phyloP scores from a whole-genome alignment of 2,329 filamentous ascomycete species.

The Botryotinia globosa region DNA sequence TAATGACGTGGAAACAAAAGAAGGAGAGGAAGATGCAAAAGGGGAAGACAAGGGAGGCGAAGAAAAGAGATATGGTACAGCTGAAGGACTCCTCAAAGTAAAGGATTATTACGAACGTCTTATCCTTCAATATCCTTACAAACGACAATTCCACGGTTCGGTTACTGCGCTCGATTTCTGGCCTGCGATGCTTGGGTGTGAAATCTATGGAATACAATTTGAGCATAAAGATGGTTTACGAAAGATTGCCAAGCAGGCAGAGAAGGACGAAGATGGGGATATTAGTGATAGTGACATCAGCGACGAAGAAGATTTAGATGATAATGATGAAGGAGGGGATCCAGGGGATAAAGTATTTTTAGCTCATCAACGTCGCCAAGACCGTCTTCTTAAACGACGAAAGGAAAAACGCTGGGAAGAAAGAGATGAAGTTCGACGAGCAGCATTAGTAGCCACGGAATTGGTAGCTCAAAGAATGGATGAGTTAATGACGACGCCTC shows the following conservation, averaged over 20 bases:
- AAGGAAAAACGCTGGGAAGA: conserved; percentile 32
- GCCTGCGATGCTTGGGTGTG: conserved; percentile 74
- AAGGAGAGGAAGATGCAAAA: conserved; percentile 22
- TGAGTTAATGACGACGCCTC: conserved; percentile 63
- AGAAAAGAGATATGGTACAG: conserved; percentile 41
- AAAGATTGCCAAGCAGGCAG: conserved; percentile 38
- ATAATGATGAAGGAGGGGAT: conserved; percentile 23
- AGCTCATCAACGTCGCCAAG: conserved; percentile 26
- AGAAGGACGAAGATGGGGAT: conserved; percentile 32
- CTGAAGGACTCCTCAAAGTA: conserved; percentile 54
- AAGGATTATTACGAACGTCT: conserved; percentile 74
- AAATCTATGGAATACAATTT: conserved; percentile 71
- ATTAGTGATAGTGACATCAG: conserved; percentile 25
- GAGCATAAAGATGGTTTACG: conserved; percentile 51
- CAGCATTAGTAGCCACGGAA: conserved; percentile 47
- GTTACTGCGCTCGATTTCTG: conserved; percentile 74
- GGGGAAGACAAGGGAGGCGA: conserved; percentile 6
- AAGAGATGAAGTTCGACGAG: conserved; percentile 34
- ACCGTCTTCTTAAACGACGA: conserved; percentile 20
- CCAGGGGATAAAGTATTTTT: conserved; percentile 28
- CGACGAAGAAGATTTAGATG: conserved; percentile 23
- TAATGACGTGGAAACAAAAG: conserved; percentile 15
- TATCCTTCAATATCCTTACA: conserved; percentile 72
- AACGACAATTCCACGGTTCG: conserved; percentile 55
- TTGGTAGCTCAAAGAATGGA: conserved; percentile 69